Conservation (phyloP, 176 grass and related monocot species). For the Eragrostis curvula region DNA sequence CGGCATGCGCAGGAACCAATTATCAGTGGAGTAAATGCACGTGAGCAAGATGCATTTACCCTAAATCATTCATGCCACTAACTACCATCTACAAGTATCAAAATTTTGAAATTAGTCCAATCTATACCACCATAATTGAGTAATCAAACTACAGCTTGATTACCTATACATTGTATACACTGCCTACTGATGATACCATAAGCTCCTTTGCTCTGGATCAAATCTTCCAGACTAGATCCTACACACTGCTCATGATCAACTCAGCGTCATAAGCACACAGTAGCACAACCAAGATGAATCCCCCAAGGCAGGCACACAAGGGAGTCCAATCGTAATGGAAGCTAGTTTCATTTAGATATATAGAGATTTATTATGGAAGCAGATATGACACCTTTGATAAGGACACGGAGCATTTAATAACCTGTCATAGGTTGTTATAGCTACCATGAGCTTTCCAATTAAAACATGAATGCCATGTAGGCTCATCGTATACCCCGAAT, state of each 20-base stretch:
- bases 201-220: neutral
- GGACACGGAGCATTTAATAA: constrained; percentile 11
- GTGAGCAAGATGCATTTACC: neutral
- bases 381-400: neutral
- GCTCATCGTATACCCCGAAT: neutral
- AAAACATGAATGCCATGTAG: neutral
- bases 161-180: neutral
- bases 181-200: neutral
- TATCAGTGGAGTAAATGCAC: neutral
- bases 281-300: neutral
- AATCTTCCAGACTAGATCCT: neutral
- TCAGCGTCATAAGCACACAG: neutral
- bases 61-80: neutral
- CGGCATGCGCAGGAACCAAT: neutral
- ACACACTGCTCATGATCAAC: neutral
- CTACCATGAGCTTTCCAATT: neutral
- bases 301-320: too few species aligned
- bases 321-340: too few species aligned
- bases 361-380: neutral
- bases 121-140: neutral
- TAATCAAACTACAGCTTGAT: neutral
- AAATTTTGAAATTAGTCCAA: neutral
- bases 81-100: neutral
- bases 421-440: neutral
- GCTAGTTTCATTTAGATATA: too few species aligned